These are phyloP conservation scores for Lentinula detonsa DNA, from an alignment of 768 basidiomycete species.

Conservation along the genomic window DNA sequence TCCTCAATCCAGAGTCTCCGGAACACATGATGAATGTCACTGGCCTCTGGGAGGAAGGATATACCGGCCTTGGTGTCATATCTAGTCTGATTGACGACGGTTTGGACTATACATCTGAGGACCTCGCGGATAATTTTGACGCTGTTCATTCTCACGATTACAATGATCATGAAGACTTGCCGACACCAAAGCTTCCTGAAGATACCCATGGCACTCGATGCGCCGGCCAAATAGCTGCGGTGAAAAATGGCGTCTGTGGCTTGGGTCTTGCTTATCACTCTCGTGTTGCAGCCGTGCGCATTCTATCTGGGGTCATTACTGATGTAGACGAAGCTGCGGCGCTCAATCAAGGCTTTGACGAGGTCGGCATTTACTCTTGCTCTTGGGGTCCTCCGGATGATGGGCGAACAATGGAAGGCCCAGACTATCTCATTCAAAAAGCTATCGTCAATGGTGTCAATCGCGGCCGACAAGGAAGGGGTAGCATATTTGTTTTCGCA, in stretches of 20 bases:
- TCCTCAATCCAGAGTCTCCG: constrained; percentile 80
- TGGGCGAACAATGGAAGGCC: constrained; percentile 91
- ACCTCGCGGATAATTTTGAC: constrained; percentile 87
- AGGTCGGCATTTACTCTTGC: constrained; percentile 91
- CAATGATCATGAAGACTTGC: constrained; percentile 86
- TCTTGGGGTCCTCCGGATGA: constrained; percentile 99
- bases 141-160: constrained; percentile 90
- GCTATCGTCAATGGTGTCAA: constrained; percentile 92
- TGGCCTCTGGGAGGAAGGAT: constrained; percentile 83
- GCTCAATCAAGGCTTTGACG: constrained; percentile 90
- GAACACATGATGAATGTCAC: constrained; percentile 92
- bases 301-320: constrained; percentile 90
- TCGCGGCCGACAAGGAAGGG: constrained; percentile 84
- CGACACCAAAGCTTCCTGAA: constrained; percentile 81
- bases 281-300: constrained; percentile 90
- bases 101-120: constrained; percentile 82
- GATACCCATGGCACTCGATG: constrained; percentile 98
- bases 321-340: constrained; percentile 95
- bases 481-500: constrained; percentile 94
- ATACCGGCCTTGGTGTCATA: constrained; percentile 82
- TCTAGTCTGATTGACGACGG: constrained; percentile 94
- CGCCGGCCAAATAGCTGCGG: constrained; percentile 93
- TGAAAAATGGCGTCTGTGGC: constrained; percentile 89
- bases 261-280: constrained; percentile 90
- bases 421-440: constrained; percentile 85